phyloP scores from a whole-genome alignment of 345 rosid species.

The Carallia brachiata region DNA sequence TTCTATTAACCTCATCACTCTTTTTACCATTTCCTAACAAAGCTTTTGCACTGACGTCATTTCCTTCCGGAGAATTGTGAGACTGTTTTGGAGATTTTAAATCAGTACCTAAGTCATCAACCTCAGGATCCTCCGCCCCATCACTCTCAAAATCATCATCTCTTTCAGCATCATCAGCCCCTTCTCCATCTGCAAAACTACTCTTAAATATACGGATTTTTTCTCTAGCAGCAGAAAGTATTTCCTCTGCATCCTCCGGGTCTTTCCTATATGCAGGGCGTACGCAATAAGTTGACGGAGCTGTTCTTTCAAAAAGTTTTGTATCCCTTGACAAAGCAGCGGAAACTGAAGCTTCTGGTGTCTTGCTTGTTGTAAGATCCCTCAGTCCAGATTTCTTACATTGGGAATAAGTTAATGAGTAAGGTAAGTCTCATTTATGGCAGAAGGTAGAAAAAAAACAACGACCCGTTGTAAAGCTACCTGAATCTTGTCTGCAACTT shows the following conservation, averaged over 20 bases:
- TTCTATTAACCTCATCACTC: slow-evolving; percentile 23
- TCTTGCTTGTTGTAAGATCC: slow-evolving; percentile 88
- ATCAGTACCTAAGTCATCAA: slow-evolving; percentile 54
- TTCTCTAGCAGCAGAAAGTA: slow-evolving; percentile 77
- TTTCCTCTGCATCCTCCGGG: slow-evolving; percentile 59
- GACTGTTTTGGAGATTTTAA: slow-evolving; percentile 42
- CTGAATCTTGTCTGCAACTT: slow-evolving; percentile 92
- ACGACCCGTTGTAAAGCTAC: slow-evolving; percentile 30
- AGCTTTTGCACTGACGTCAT: slow-evolving; percentile 16
- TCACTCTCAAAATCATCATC: slow-evolving; percentile 88
- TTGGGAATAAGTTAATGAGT: slow-evolving; percentile 9
- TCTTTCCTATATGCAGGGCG: slow-evolving; percentile 77
- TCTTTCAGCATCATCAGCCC: slow-evolving; percentile 83
- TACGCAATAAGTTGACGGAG: slow-evolving; percentile 95
- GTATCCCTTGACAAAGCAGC: slow-evolving; percentile 94
- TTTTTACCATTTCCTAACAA: slow-evolving; percentile 39
- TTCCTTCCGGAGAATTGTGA: slow-evolving; percentile 27
- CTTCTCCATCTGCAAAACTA: slow-evolving; percentile 63
- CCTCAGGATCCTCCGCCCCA: slow-evolving; percentile 69
- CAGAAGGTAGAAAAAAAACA: background rate
- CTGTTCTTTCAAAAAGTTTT: slow-evolving; percentile 88
- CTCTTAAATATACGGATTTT: slow-evolving; percentile 62
- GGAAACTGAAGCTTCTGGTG: slow-evolving; percentile 94
- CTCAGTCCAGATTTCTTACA: slow-evolving; percentile 81
- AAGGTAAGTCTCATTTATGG: background rate